Evolutionary conservation across 371 early-diverging fungal genomes (phyloP), one percentile per base, ranked within the genome.

Genomic region (Phascolomyces articulosus): DNA sequence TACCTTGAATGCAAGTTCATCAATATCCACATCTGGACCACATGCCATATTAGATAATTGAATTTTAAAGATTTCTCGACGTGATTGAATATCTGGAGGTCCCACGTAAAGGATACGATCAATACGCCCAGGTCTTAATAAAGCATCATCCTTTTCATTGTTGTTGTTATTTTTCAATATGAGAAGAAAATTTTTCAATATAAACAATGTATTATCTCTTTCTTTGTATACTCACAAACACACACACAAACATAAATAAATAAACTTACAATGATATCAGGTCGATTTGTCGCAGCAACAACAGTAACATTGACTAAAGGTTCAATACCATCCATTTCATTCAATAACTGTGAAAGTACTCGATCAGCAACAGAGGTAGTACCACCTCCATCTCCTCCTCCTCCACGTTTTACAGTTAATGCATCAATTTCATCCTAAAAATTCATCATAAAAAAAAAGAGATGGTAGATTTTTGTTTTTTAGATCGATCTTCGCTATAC

Each of bases 201-300:
- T 34, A 34, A 34, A 34, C 34, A 34, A 34, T 34, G 11, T 6
- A 34, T 34, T 34, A 34, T 34, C 34, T 34, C 11, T 34, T 34
- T 34, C 11, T 34, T 34, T 34, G 47, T 24, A 13, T 54, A 24
- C 23, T 18, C 23, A 51, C 23, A 23, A 20, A 23, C 51, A 20
- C 4, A 15, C 21, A 23, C 21, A 23, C 51, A 51, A 51, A 20
- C n/a, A n/a, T n/a, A 24, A 51, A 51, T 10, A 20, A 51, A 51
- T 7, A 51, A 51, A 57, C 79, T 60, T 80, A 90, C 95, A 68
- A 98, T 91, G 49, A 97, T 92, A 75, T 99, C 99, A 0, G 99
- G 99, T 48, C 99, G 91, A 77, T 99, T 99, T 0, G 99, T 99
- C 18, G 99, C 99, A 0, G 97, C 99, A 2, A 98, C 95, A 1